Evolutionary conservation across 108 stramenopile genomes (phyloP), one percentile per base, ranked within the genome.

Genomic region (Skeletonema costatum): DNA sequence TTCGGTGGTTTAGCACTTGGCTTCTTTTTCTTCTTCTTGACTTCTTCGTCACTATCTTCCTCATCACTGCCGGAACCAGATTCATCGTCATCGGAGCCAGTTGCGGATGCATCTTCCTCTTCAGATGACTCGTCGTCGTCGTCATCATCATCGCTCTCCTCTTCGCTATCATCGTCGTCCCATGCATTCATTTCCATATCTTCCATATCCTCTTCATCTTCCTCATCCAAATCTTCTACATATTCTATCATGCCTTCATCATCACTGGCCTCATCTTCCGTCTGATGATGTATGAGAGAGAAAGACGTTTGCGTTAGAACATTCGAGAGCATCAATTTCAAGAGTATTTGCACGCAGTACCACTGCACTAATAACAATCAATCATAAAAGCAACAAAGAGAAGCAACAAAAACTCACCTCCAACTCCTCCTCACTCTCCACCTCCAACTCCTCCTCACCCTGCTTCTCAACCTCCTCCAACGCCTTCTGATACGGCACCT

Each of bases 401-500:
- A n/a, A n/a, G 25, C 16, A 32, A 5, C n/a, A 63, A 32, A 0
- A 33, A 32, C 62, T 36, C 16, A 32, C 62, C 38, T 63, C 62
- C 32, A 32, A 36, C 32, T 36, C 62, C 10, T 63, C 62, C n/a
- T 38, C 36, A n/a, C 36, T 36, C 16, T 63, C 56, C 4, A 19
- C 7, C 6, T 30, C 70, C 35, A 17, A 32, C 21, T 56, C 56
- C 10, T 30, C 69, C 19, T n/a, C 14, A 64, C 73, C 29, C 67
- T 67, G 4, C 31, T 14, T 16, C 17, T 42, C 39, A 44, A 14
- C 66, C 41, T 41, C 66, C 30, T 35, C 66, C 31, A 50, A 25
- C 17, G 38, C 38, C 33, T 90, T 94, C 42, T 93, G 87, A 70
- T 92, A 98, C 16, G 87, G 60, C 50, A 80, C 82, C 82, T 97